A percentile compares a stretch with the other conserved stretches of the same genome.
phyloP scores from a whole-genome alignment of 2,329 filamentous ascomycete genomes.

The Echinosphaeria canescens region DNA sequence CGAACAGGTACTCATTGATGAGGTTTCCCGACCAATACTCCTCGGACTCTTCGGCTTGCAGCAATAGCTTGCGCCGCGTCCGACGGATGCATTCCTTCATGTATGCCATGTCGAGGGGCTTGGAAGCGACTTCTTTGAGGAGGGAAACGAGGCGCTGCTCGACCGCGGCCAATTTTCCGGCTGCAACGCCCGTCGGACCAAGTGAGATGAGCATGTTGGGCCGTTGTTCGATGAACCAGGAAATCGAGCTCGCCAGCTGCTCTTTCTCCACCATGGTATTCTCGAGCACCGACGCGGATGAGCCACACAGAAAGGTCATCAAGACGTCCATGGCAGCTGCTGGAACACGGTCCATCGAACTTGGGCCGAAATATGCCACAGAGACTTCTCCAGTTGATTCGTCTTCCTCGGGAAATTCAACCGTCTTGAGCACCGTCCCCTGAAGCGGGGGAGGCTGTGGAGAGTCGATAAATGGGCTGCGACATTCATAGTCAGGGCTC shows the following conservation, averaged over 20 bases:
- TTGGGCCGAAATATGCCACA: slow-evolving; percentile 71
- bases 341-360: slow-evolving; percentile 46
- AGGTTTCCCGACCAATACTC: slow-evolving; percentile 68
- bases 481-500: neutral
- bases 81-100: slow-evolving; percentile 71
- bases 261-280: slow-evolving; percentile 87
- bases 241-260: slow-evolving; percentile 71
- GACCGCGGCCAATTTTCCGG: slow-evolving; percentile 62
- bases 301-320: slow-evolving; percentile 75
- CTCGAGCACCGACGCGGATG: slow-evolving; percentile 79
- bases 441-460: slow-evolving; percentile 51
- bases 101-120: slow-evolving; percentile 76
- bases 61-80: slow-evolving; percentile 64
- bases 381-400: slow-evolving; percentile 80
- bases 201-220: slow-evolving; percentile 74
- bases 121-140: slow-evolving; percentile 57
- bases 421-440: slow-evolving; percentile 51
- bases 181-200: slow-evolving; percentile 68
- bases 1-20: slow-evolving; percentile 85
- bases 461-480: slow-evolving; percentile 72
- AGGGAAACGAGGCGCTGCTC: slow-evolving; percentile 74
- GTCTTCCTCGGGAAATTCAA: slow-evolving; percentile 92
- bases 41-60: slow-evolving; percentile 61
- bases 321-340: slow-evolving; percentile 60
- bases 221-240: slow-evolving; percentile 57